Evolutionary conservation across 306 rosid species (phyloP).

Genomic region (Rosa rugosa): DNA sequence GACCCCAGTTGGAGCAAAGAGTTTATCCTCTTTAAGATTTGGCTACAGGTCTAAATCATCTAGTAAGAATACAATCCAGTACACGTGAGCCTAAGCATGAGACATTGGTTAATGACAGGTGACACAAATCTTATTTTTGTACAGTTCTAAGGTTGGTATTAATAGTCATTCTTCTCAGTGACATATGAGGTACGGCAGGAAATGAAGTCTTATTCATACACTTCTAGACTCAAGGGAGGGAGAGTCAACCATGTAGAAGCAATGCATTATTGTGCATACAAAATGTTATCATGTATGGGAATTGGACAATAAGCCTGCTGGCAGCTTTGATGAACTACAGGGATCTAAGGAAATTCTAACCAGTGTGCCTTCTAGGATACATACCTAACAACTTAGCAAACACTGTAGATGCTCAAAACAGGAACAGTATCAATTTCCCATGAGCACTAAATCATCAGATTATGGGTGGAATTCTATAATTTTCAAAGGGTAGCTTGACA

Average conservation of each 20-base stretch:
- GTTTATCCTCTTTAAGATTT: not conserved
- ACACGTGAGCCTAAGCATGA: not conserved
- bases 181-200: not conserved
- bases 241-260: not conserved
- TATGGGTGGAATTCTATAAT: not conserved
- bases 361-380: not conserved
- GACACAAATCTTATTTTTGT: not conserved
- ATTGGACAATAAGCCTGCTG: not conserved
- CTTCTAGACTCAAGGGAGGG: not conserved
- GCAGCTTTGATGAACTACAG: not conserved
- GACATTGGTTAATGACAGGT: not conserved
- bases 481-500: not conserved
- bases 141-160: not conserved
- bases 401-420: not conserved
- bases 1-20: not conserved
- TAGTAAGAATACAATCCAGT: not conserved
- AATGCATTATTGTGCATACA: not conserved
- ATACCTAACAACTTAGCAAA: not conserved
- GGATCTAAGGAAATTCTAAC: not conserved
- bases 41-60: not conserved
- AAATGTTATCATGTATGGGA: not conserved
- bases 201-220: not conserved
- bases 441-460: not conserved
- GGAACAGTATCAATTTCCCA: not conserved
- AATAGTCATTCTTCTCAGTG: not conserved